Evolutionary conservation across 2,329 filamentous ascomycete genomes (phyloP), one percentile per base, ranked within the genome.

Genomic region (Aureobasidium musti): DNA sequence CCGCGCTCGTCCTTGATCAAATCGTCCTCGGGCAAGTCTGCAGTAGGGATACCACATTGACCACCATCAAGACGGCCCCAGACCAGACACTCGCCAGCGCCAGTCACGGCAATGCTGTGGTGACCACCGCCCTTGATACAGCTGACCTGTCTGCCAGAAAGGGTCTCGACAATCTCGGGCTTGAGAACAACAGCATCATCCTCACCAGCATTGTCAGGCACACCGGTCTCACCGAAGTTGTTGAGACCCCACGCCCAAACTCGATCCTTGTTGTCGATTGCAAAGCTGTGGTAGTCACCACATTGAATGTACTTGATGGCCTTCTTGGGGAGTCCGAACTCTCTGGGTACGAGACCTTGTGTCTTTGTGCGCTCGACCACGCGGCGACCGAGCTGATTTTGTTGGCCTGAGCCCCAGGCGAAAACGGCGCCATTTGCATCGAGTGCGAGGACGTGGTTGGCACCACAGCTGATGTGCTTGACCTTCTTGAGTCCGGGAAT

Each of bases 201-300:
- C 67, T 89, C 85, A 37, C 88, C 89, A 17, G 85, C 87, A 64
- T 83, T 82, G 50, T 86, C 83, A 19, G 82, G 81, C 67, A 89
- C 83, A 41, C 89, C 91, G 19, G 90, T 91, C 79, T 96, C 89
- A 69, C 89, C 90, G 77, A 91, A 96, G 78, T 90, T 92, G 83
- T 96, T 96, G 35, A 94, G 81, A 28, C 92, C 92, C 91, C 92
- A 96, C 0, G 88, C 86, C 78, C 87, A 95, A 37, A 94, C 89
- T 35, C 85, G 83, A 45, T 88, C 88, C 33, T 88, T 84, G 68
- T 87, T 84, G 72, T 85, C 84, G 57, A 92, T 84, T 59, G 89
- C 89, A 72, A 96, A 94, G 71, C 88, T 90, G 80, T 96, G 91
- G 78, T 93, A 94, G 17, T 89, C 86, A 52, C 92, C 92, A 64